Evolutionary conservation across 148 eudicot genomes (phyloP), one percentile per base, ranked within the genome.

Genomic region (Selenicereus undatus): DNA sequence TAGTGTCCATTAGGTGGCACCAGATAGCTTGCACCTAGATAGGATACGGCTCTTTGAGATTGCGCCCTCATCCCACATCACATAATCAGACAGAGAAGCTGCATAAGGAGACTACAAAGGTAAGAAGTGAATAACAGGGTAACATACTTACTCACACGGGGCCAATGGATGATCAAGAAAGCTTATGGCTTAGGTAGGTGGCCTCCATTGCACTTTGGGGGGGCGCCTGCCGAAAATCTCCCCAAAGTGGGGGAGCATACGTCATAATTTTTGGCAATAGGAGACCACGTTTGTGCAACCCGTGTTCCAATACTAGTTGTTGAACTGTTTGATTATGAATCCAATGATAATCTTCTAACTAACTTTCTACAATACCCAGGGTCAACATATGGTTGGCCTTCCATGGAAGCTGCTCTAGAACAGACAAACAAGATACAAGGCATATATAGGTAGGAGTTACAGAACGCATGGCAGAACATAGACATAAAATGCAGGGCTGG

Each of bases 201-300:
- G 32, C 76, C 54, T 80, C 86, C 86, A 80, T 80, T 83, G 86
- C 86, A 83, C 86, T 35, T 21, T 1, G 80, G 86, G 70, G 73
- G 82, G 21, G 86, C 20, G 80, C 83, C 73, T 76, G 30, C 79
- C 70, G 76, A 80, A 83, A 72, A 36, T 83, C 86, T 83, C 82
- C 82, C 82, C 79, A 74, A 66, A 26, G 82, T 36, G 80, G 79
- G 79, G 79, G 85, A 83, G 85, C 71, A 48, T 80, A 83, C 82
- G 77, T 79, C 85, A 83, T 83, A 75, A 83, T 83, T 83, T 83
- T 76, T 83, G 79, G 11, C 32, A 86, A 90, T 29, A 86, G 90
- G 88, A 89, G 91, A 87, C 89, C 86, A 92, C 87, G 93, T 89
- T 91, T 89, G 78, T 90, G 90, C 93, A 90, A 2, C 32, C 32